Base-by-base conservation (phyloP, 352 stramenopile species). In the Phytophthora sansomeana region DNA sequence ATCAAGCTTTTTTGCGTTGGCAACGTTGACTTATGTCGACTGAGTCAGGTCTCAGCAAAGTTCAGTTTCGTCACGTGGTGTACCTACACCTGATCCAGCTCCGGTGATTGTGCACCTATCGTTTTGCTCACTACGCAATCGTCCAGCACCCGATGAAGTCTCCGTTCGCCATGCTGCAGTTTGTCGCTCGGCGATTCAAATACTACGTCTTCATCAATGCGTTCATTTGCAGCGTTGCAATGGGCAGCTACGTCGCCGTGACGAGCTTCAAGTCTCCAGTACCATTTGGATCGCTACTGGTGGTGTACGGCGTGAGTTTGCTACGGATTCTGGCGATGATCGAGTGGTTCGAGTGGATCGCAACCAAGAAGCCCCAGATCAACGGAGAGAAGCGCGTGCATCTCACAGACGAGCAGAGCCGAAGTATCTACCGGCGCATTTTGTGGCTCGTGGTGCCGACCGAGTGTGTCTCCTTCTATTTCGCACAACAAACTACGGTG, bases 181-280 rank as follows among this genome's bases (percentile, higher is more conserved):
- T 71, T 2, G 14, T 82, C 26, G 65, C 78, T 61, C 80, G 87
- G 32, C 78, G 81, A 30, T 74, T 73, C 68, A 93, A 92, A 76
- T 95, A 87, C 71, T 95, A 95, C 75, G 49, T 68, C 16, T 47
- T 95, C 56, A 91, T 95, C 70, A 95, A 95, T 58, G 74, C 77
- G 16, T 95, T 95, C 70, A 93, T 92, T 63, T 89, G 73, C 58
- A 74, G 71, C 35, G 68, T 95, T 33, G 79, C 65, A 5, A 21
- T 76, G 11, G 48, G 41, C 10, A 88, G 77, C 60, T 73, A 69
- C 42, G 24, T 43, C 21, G 41, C 81, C 54, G 44, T 69, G 14
- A 39, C 47, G 8, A 21, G 36, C 36, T 33, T 5, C 21, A 43
- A 59, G 39, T 58, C 46, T 54, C 51, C 47, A 24, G 16, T n/a